These are phyloP conservation scores for Sporothrix luriei DNA, from an alignment of 2,329 filamentous ascomycete species.

Conservation along the genomic window DNA sequence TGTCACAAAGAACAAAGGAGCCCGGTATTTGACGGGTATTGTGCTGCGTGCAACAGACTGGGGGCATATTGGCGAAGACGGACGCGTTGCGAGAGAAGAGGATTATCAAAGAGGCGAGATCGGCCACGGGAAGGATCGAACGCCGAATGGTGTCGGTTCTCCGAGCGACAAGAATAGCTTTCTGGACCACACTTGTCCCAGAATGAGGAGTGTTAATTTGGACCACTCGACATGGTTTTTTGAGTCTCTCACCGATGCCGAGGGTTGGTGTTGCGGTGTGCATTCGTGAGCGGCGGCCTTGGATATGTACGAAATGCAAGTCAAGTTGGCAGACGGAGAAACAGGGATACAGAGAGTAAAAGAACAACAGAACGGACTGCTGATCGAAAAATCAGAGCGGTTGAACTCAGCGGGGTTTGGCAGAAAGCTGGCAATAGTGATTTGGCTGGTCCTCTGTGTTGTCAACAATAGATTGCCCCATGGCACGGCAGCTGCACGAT, in stretches of 20 bases:
- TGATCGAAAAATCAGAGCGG: not conserved
- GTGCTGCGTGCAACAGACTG: slow-evolving; percentile 28
- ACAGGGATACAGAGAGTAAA: not conserved
- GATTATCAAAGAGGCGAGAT: not conserved
- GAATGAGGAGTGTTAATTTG: not conserved
- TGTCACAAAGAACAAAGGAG: not conserved
- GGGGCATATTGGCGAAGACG: not conserved
- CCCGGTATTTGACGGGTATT: slow-evolving; percentile 28
- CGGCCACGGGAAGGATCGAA: slow-evolving; percentile 6
- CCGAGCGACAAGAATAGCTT: slow-evolving; percentile 1
- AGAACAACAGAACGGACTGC: not conserved
- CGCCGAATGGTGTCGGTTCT: not conserved
- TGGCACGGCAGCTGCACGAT: not conserved
- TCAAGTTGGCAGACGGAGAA: not conserved
- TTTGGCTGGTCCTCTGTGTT: not conserved
- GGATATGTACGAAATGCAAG: not conserved
- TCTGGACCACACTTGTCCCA: not conserved
- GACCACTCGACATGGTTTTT: not conserved
- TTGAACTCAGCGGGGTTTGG: no score
- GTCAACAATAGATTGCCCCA: not conserved
- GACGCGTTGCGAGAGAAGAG: not conserved
- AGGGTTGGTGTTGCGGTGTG: not conserved
- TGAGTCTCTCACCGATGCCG: no score
- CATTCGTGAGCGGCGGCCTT: no score
- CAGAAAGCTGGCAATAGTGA: not conserved